Percentiles rank a stretch among this genome's conserved stretches.
Evolutionary conservation across 1,284 basidiomycete species (phyloP).

Genomic region (Ustilago esculenta): DNA sequence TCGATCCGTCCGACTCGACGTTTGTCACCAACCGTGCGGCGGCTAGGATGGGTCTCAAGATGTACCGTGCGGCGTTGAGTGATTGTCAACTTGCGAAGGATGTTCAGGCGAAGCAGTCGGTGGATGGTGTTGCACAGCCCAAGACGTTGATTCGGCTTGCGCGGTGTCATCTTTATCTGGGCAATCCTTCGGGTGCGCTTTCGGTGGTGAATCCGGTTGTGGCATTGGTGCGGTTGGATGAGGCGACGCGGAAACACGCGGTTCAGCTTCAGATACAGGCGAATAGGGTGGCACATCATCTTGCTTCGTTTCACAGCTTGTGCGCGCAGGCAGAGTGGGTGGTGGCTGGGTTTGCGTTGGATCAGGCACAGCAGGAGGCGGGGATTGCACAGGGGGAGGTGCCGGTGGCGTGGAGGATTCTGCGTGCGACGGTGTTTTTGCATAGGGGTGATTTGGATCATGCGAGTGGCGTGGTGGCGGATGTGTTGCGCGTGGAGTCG

Average conservation of each 20-base stretch:
- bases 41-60: slow-evolving; percentile 81
- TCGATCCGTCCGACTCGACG: slow-evolving; percentile 76
- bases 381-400: slow-evolving; percentile 46
- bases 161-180: slow-evolving; percentile 59
- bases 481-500: slow-evolving; percentile 77
- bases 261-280: slow-evolving; percentile 46
- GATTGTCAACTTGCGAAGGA: slow-evolving; percentile 81
- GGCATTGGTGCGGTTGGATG: slow-evolving; percentile 1
- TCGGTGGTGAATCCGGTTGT: slow-evolving; percentile 41
- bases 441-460: slow-evolving; percentile 56
- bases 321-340: slow-evolving; percentile 72
- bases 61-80: slow-evolving; percentile 76
- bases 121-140: slow-evolving; percentile 35
- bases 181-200: slow-evolving; percentile 45
- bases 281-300: slow-evolving; percentile 48
- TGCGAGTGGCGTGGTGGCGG: slow-evolving; percentile 70
- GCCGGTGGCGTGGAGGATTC: slow-evolving; percentile 47
- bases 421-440: slow-evolving; percentile 47
- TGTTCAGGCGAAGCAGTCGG: slow-evolving; percentile 70
- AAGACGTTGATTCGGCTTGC: slow-evolving; percentile 59
- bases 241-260: slow-evolving; percentile 44
- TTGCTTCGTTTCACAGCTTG: slow-evolving; percentile 74
- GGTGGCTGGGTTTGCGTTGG: slow-evolving; percentile 55
- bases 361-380: slow-evolving; percentile 51
- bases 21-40: slow-evolving; percentile 87